These are phyloP conservation scores for Hansenula lynferdii DNA, from an alignment of 1,139 yeast species.

Conservation along the genomic window DNA sequence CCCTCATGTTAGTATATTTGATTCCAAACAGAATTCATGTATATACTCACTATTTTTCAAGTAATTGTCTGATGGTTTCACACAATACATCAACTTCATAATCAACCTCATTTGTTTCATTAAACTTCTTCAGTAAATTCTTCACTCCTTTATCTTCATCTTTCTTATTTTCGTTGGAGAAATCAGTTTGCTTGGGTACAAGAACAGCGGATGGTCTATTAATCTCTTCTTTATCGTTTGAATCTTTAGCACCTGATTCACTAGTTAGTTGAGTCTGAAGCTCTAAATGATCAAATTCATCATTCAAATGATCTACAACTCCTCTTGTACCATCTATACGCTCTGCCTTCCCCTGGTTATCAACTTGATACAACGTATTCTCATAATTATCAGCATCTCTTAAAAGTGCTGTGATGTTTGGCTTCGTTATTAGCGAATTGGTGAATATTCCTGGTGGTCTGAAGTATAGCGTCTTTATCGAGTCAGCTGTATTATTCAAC, in stretches of 20 bases:
- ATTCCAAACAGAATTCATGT: too few species aligned
- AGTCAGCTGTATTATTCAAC: constrained; percentile 23
- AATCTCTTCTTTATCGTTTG: constrained; percentile 6
- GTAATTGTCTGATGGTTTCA: constrained; percentile 25
- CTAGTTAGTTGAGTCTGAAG: constrained; percentile 11
- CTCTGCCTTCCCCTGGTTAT: constrained; percentile 20
- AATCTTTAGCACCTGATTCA: constrained; percentile 3
- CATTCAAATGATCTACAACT: constrained; percentile 18
- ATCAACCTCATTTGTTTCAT: constrained; percentile 18
- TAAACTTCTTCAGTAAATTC: constrained; percentile 16
- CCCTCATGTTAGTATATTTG: too few species aligned
- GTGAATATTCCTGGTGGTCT: constrained; percentile 58
- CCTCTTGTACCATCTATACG: constrained; percentile 21
- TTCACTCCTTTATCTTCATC: constrained; percentile 19
- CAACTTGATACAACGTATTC: constrained; percentile 41
- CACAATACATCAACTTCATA: constrained; percentile 28
- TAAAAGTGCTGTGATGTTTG: constrained; percentile 53
- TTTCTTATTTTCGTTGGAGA: constrained; percentile 1
- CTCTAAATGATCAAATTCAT: constrained; percentile 17
- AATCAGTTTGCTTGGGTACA: constrained; percentile 13
- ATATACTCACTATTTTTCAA: constrained; percentile 22
- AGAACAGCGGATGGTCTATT: constrained; percentile 16
- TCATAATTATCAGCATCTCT: constrained; percentile 59
- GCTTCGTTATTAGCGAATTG: constrained; percentile 51
- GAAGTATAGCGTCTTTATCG: constrained; percentile 36